These are phyloP conservation scores for Thymus quinquecostatus DNA, from an alignment of 257 asterid genomes.

Conservation along the genomic window DNA sequence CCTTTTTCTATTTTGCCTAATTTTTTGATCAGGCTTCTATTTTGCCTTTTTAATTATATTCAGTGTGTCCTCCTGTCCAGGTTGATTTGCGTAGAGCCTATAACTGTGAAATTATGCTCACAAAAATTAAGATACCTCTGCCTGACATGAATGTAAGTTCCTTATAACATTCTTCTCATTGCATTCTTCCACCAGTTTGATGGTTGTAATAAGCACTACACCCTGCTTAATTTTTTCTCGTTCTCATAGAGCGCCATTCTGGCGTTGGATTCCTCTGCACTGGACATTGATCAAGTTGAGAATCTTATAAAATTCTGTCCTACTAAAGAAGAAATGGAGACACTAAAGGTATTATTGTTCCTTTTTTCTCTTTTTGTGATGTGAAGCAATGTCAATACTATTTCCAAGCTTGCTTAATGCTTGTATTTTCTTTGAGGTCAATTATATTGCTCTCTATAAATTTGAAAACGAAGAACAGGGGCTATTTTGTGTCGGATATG, in stretches of 20 bases:
- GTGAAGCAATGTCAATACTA: conserved; percentile 1
- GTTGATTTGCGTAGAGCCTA: conserved; percentile 95
- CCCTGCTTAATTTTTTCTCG: conserved; percentile 28
- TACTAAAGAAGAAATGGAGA: conserved; percentile 98
- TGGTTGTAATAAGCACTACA: conserved; percentile 21
- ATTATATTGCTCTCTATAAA: background rate
- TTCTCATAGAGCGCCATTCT: conserved; percentile 70
- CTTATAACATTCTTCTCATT: conserved; percentile 20
- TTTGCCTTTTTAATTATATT: conserved; percentile 24
- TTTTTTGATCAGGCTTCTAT: no score
- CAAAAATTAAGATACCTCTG: conserved; percentile 90
- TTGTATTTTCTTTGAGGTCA: background rate
- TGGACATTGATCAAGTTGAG: conserved; percentile 99
- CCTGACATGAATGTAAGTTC: conserved; percentile 94
- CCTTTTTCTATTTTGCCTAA: background rate
- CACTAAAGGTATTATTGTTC: conserved; percentile 62
- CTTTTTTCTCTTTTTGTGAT: conserved; percentile 14
- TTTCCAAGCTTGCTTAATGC: conserved; percentile 22
- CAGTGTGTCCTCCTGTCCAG: conserved; percentile 52
- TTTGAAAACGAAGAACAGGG: conserved; percentile 13
- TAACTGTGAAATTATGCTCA: conserved; percentile 98
- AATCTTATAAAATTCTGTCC: conserved; percentile 97
- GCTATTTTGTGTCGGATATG: conserved; percentile 12
- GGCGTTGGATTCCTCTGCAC: conserved; percentile 84
- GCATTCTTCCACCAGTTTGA: conserved; percentile 11